A percentile compares a stretch with the other conserved stretches of the same genome.
These are phyloP conservation scores for Venturia asperata DNA, from an alignment of 2,329 filamentous ascomycete species.

Conservation along the genomic window DNA sequence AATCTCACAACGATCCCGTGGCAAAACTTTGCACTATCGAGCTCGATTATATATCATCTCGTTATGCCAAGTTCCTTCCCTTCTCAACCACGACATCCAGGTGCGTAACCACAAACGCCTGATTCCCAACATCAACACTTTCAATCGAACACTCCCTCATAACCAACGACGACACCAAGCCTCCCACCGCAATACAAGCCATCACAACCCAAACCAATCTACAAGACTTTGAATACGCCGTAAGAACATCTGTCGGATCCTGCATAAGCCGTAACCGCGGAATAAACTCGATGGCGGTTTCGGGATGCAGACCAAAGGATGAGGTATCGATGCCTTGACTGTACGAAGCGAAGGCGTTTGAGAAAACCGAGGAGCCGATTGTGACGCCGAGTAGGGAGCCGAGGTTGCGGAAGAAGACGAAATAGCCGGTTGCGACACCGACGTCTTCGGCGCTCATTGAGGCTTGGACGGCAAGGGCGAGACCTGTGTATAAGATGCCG, in stretches of 20 bases:
- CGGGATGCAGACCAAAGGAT: neutral
- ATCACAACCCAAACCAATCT: neutral
- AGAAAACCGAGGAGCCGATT: neutral
- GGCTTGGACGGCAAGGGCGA: neutral
- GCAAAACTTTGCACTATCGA: too few species aligned
- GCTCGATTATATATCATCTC: too few species aligned
- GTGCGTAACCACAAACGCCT: neutral
- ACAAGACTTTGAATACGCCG: conserved; percentile 1
- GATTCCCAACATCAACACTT: neutral
- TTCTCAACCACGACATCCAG: neutral
- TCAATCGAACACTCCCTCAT: neutral
- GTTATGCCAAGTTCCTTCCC: too few species aligned
- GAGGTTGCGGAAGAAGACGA: conserved; percentile 10
- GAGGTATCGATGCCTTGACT: neutral
- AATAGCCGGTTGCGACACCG: neutral
- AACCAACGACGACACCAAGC: neutral
- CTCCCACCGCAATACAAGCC: neutral
- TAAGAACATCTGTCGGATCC: neutral
- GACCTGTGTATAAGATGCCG: neutral
- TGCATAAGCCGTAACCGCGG: neutral
- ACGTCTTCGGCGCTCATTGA: conserved; percentile 1
- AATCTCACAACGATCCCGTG: too few species aligned
- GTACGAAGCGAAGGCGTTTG: neutral
- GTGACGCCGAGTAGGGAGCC: conserved; percentile 5
- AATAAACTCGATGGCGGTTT: neutral